Percentiles rank a stretch among this genome's conserved stretches.
Conservation (phyloP, 352 stramenopile genomes). For the Globisporangium cystogenes region DNA sequence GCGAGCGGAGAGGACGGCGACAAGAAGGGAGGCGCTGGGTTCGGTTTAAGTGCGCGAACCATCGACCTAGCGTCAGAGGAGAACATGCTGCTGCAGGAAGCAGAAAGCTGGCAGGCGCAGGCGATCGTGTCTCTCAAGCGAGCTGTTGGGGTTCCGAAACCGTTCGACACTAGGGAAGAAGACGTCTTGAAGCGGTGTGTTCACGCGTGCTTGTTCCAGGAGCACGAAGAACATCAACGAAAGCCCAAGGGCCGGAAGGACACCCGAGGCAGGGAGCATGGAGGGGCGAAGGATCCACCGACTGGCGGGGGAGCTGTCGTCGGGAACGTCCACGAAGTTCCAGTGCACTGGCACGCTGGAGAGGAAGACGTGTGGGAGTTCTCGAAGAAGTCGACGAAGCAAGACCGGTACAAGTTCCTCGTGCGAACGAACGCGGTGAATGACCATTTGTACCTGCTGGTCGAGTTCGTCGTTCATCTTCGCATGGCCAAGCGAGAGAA, state of each 20-base stretch:
- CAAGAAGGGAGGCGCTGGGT: not conserved
- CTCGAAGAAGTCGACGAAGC: conserved; percentile 66
- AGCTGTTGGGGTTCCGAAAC: conserved; percentile 61
- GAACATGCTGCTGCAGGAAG: conserved; percentile 38
- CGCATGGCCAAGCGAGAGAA: conserved; percentile 24
- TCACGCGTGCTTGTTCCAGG: conserved; percentile 72
- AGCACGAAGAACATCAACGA: conserved; percentile 26
- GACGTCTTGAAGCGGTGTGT: conserved; percentile 79
- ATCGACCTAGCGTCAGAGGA: conserved; percentile 19
- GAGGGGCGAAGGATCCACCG: not conserved
- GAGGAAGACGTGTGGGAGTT: conserved; percentile 84
- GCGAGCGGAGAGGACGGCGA: conserved; percentile 4
- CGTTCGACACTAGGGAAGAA: conserved; percentile 69
- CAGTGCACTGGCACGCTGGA: conserved; percentile 57
- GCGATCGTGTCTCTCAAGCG: conserved; percentile 75
- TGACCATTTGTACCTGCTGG: conserved; percentile 55
- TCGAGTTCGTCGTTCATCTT: conserved; percentile 74
- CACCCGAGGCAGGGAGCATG: not conserved
- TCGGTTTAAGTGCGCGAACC: not conserved
- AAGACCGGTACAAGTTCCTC: conserved; percentile 82
- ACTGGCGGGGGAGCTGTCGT: conserved; percentile 35
- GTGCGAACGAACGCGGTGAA: conserved; percentile 68
- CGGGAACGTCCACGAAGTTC: conserved; percentile 75
- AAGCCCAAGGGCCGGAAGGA: conserved; percentile 7
- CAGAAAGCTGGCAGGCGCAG: conserved; percentile 45